Evolutionary conservation across 106 monocot species (phyloP).

Genomic region (Narthecium ossifragum): DNA sequence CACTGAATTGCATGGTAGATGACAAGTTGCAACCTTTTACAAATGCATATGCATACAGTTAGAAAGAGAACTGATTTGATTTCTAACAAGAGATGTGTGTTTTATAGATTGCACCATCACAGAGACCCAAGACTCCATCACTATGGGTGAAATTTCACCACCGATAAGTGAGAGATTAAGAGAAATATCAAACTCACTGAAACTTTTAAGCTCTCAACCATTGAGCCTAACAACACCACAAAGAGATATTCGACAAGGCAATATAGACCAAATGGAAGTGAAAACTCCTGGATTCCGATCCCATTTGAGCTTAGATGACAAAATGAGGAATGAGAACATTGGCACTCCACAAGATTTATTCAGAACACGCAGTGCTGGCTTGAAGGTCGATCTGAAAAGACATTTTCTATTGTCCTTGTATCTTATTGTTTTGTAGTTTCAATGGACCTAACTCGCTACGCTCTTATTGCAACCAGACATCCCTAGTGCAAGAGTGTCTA

Average conservation of each 20-base stretch:
- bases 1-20: no score
- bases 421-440: neutral
- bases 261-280: slow-evolving; percentile 5
- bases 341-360: slow-evolving; percentile 24
- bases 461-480: slow-evolving; percentile 25
- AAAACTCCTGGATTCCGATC: slow-evolving; percentile 28
- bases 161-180: slow-evolving; percentile 27
- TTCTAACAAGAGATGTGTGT: neutral
- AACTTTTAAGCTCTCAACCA: slow-evolving; percentile 24
- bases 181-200: slow-evolving; percentile 44
- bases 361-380: slow-evolving; percentile 30
- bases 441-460: neutral
- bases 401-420: neutral
- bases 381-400: slow-evolving; percentile 27
- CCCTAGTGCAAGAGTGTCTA: slow-evolving; percentile 37
- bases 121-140: neutral
- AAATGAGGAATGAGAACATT: neutral
- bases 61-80: no score
- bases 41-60: no score
- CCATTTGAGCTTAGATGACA: neutral
- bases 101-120: slow-evolving; percentile 16
- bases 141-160: slow-evolving; percentile 14
- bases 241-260: neutral
- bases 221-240: slow-evolving; percentile 12
- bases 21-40: no score